These are phyloP conservation scores for Fonsecaea erecta DNA, from an alignment of 2,329 filamentous ascomycete genomes.

Conservation along the genomic window DNA sequence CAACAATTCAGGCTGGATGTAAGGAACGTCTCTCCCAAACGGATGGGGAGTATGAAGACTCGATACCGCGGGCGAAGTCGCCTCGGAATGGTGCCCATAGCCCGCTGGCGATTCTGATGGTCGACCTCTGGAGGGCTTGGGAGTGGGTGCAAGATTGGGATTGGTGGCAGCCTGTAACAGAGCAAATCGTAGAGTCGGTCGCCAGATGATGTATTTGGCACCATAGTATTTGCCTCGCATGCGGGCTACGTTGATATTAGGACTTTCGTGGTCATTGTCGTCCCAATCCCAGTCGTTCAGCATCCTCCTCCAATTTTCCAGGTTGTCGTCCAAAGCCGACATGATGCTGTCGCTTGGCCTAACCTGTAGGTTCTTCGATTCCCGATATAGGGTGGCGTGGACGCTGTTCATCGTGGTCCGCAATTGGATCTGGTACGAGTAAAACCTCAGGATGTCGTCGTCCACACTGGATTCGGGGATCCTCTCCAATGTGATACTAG, in stretches of 20 bases:
- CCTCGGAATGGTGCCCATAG: slow-evolving; percentile 42
- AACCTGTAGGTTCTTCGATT: slow-evolving; percentile 51
- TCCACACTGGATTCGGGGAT: slow-evolving; percentile 22
- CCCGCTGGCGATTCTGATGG: slow-evolving; percentile 42
- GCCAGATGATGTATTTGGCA: slow-evolving; percentile 84
- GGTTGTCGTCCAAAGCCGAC: slow-evolving; percentile 51
- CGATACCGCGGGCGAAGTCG: slow-evolving; percentile 45
- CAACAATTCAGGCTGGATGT: slow-evolving; percentile 37
- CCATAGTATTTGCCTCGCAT: slow-evolving; percentile 95
- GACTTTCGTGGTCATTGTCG: slow-evolving; percentile 71
- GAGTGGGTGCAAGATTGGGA: background rate
- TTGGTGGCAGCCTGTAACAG: slow-evolving; percentile 48
- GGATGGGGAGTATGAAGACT: slow-evolving; percentile 41
- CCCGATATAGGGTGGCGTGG: slow-evolving; percentile 43
- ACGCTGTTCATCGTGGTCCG: slow-evolving; percentile 48
- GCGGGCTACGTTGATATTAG: slow-evolving; percentile 78
- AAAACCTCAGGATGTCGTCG: slow-evolving; percentile 48
- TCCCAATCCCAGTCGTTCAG: slow-evolving; percentile 61
- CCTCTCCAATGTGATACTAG: slow-evolving; percentile 24
- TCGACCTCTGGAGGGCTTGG: slow-evolving; percentile 20
- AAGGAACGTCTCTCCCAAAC: slow-evolving; percentile 43
- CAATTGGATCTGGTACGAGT: slow-evolving; percentile 65
- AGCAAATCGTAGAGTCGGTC: slow-evolving; percentile 71
- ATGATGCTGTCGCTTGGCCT: slow-evolving; percentile 41
- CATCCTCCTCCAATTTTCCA: slow-evolving; percentile 59